Percentiles rank a stretch among this genome's conserved stretches.
These are phyloP conservation scores for Hortiboletus campestris DNA, from an alignment of 768 basidiomycete species.

Conservation along the genomic window DNA sequence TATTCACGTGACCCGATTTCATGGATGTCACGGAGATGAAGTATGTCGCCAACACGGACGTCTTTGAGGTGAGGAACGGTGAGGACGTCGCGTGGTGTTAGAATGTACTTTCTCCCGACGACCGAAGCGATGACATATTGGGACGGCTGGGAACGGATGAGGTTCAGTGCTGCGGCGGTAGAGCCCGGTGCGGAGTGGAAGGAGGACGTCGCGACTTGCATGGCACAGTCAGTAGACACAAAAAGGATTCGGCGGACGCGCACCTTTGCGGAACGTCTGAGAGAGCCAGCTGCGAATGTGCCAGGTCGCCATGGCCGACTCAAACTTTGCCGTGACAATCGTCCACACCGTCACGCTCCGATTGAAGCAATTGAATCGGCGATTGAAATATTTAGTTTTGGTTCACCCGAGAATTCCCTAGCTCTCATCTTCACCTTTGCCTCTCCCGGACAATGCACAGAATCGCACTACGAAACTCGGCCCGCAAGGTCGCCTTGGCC, in stretches of 20 bases:
- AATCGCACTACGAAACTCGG: constrained; percentile 81
- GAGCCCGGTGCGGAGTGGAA: constrained; percentile 32
- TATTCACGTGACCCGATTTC: constrained; percentile 96
- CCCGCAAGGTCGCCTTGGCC: constrained; percentile 73
- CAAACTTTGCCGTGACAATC: constrained; percentile 8
- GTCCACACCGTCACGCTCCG: constrained; percentile 10
- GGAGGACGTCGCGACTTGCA: constrained; percentile 19
- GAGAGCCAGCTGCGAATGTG: constrained; percentile 29
- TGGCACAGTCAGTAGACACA: constrained; percentile 1
- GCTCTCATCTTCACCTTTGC: constrained; percentile 45
- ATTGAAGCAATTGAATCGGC: constrained; percentile 26
- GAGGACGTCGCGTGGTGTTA: constrained; percentile 87
- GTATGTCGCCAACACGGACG: constrained; percentile 79
- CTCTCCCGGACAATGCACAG: constrained; percentile 67
- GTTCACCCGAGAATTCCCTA: constrained; percentile 35
- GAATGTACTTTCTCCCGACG: constrained; percentile 83
- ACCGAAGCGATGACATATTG: constrained; percentile 91
- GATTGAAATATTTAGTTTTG: constrained; percentile 31
- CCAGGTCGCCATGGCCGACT: constrained; percentile 20
- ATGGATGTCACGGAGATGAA: constrained; percentile 81
- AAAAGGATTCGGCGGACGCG: not conserved
- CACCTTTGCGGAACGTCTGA: constrained; percentile 26
- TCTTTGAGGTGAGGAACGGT: constrained; percentile 90
- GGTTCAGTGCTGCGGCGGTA: constrained; percentile 63
- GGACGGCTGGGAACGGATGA: constrained; percentile 88